Evolutionary conservation across 192 early-diverging fungal genomes (phyloP).

Genomic region (Geranomyces variabilis): DNA sequence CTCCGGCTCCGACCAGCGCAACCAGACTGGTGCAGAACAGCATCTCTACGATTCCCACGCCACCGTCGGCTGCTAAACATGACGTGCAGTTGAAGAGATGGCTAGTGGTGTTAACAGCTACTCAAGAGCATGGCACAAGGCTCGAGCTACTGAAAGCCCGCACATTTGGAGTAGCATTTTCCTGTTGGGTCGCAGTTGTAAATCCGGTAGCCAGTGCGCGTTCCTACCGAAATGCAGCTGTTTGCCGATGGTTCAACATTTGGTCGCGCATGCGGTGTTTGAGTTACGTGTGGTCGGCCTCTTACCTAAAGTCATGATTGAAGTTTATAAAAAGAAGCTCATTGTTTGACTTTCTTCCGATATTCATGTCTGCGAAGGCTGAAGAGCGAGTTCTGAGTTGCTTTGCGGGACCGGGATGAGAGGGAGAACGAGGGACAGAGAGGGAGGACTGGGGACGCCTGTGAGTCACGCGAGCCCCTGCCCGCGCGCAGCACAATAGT

Average conservation of each 20-base stretch:
- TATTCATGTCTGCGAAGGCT: constrained; percentile 28
- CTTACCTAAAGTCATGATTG: constrained; percentile 57
- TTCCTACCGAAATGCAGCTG: constrained; percentile 86
- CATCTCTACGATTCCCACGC: constrained; percentile 96
- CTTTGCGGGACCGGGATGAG: not conserved
- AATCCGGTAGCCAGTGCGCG: constrained; percentile 85
- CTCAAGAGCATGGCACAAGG: not conserved
- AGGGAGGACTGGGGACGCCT: not conserved
- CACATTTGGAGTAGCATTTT: constrained; percentile 87
- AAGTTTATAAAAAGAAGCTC: constrained; percentile 53
- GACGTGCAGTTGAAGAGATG: not conserved
- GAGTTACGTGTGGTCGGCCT: not conserved
- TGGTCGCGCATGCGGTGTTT: not conserved
- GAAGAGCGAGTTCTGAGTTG: not conserved
- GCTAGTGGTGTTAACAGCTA: not conserved
- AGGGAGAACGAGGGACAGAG: not conserved
- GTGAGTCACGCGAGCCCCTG: no score
- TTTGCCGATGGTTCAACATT: not conserved
- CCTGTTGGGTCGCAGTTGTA: constrained; percentile 98
- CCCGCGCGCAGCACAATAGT: no score
- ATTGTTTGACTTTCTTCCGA: constrained; percentile 42
- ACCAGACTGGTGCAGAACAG: constrained; percentile 96
- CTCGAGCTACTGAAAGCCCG: not conserved
- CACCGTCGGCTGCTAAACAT: constrained; percentile 68
- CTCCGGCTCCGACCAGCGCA: constrained; percentile 91